Base-by-base conservation (phyloP, 345 rosid genomes). In the Populus simonii region DNA sequence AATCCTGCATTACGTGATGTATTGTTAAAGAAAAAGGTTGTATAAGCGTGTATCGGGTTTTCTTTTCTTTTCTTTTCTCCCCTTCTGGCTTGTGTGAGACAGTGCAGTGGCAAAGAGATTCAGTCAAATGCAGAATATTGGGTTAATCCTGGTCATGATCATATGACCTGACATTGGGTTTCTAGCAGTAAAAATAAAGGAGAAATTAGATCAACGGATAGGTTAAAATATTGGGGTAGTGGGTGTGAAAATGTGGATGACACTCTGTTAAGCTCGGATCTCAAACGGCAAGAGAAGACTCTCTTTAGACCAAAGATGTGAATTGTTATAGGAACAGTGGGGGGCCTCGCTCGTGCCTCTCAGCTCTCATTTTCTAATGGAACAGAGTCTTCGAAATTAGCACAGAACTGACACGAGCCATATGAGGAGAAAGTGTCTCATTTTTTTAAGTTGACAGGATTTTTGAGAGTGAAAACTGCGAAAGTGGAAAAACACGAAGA, bases 231-330 rank as follows among this genome's bases (percentile, higher is more conserved):
- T 15, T 66, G 53, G 66, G 29, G 72, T 18, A 16, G 84, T 83
- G 84, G 85, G 85, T 80, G 57, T 36, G 25, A 13, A 20, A 22
- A 12, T 70, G 31, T 65, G 78, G 71, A 72, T 69, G 87, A 75
- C 90, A 84, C 85, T 71, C 85, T 86, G 84, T 74, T 41, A 68
- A 88, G 89, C 88, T 85, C 88, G 84, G 86, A 88, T 88, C 91
- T 86, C 89, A 84, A 88, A 77, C 84, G 70, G 12, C 35, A 39
- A 27, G 57, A 72, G 33, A 68, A 80, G 65, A 51, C 68, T 68
- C 68, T 71, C 80, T 87, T 76, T 81, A 81, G 83, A 83, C 85
- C 83, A 33, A 25, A 68, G 49, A 73, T 27, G 38, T 47, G 73
- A 23, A 61, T 20, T 61, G 13, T 23, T 20, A 47, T 20, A 8